phyloP scores from a whole-genome alignment of 2,329 filamentous ascomycete genomes.

The Colletotrichum sp. region DNA sequence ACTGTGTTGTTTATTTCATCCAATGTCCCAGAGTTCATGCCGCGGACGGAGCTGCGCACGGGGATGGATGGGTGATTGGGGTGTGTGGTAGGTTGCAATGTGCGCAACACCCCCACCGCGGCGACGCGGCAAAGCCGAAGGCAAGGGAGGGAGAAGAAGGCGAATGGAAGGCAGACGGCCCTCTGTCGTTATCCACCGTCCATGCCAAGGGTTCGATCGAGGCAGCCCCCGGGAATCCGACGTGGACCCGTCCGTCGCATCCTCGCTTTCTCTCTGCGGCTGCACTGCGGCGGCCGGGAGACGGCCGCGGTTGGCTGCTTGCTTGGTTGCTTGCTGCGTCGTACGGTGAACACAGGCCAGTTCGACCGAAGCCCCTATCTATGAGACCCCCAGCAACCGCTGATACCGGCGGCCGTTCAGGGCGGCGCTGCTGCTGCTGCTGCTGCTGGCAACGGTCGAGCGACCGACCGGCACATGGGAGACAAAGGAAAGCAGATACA shows the following conservation, averaged over 20 bases:
- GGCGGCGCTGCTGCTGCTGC: background rate
- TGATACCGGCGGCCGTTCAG: background rate
- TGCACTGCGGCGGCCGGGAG: background rate
- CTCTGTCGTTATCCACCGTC: background rate
- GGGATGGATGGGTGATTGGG: background rate
- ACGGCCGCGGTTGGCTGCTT: background rate
- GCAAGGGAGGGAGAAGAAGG: background rate
- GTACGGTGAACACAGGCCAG: background rate
- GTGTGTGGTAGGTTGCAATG: background rate
- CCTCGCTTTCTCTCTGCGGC: background rate
- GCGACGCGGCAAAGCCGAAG: constrained; percentile 30
- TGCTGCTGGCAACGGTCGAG: background rate
- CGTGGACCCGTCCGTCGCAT: background rate
- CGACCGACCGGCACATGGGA: background rate
- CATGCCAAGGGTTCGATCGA: background rate
- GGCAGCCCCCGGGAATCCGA: background rate
- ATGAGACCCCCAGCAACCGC: background rate
- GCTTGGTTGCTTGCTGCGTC: background rate
- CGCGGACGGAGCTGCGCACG: background rate
- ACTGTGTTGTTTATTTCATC: background rate
- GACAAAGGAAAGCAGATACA: background rate
- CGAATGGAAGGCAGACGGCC: background rate
- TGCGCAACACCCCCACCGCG: constrained; percentile 27
- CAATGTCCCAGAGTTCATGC: background rate
- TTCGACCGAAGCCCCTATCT: background rate